A percentile compares a stretch with the other conserved stretches of the same genome.
phyloP scores from a whole-genome alignment of 2,329 filamentous ascomycete species.

The Hypoxylon sp. region DNA sequence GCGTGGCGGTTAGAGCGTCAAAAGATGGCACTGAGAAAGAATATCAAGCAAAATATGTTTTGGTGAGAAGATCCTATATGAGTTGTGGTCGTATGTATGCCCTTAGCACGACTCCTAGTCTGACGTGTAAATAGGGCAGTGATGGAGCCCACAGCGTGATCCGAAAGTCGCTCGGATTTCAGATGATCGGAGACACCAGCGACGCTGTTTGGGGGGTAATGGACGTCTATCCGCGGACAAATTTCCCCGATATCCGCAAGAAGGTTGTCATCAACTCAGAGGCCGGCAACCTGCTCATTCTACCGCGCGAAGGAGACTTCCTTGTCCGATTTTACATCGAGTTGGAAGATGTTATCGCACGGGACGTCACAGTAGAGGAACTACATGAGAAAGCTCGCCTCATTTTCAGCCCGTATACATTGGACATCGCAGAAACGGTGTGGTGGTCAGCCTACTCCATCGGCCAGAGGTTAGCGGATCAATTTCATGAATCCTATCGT shows the following conservation, averaged over 20 bases:
- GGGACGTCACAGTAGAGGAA: conserved; percentile 65
- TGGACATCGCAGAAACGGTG: conserved; percentile 66
- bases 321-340: conserved; percentile 75
- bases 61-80: conserved; percentile 56
- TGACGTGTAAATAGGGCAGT: conserved; percentile 51
- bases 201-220: conserved; percentile 55
- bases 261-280: conserved; percentile 67
- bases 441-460: conserved; percentile 77
- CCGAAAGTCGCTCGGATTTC: conserved; percentile 64
- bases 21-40: conserved; percentile 57
- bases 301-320: conserved; percentile 70
- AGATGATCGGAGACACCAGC: conserved; percentile 64
- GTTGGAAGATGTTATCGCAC: conserved; percentile 63
- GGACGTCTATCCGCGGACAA: conserved; percentile 67
- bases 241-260: conserved; percentile 73
- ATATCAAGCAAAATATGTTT: conserved; percentile 64
- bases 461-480: conserved; percentile 70
- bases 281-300: conserved; percentile 69
- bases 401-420: conserved; percentile 67
- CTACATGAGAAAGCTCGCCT: conserved; percentile 65
- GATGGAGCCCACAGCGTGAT: conserved; percentile 67
- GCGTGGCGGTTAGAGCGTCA: conserved; percentile 59
- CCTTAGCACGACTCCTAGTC: background rate
- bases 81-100: background rate
- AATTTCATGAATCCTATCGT: conserved; percentile 68